phyloP scores from a whole-genome alignment of 2,329 filamentous ascomycete genomes.

The Capronia epimyces region DNA sequence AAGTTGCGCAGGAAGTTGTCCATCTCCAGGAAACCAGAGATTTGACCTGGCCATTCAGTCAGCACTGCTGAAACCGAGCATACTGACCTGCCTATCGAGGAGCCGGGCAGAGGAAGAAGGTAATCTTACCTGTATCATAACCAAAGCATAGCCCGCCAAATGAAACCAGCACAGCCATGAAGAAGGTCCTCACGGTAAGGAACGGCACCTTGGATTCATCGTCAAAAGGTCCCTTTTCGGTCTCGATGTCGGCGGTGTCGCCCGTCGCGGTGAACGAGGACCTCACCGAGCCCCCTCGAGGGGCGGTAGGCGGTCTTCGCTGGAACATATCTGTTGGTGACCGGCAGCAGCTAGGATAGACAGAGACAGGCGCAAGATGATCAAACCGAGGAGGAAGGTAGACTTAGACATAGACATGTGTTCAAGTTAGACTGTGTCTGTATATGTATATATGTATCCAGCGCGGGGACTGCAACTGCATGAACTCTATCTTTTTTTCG shows the following conservation, averaged over 20 bases:
- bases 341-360: no score
- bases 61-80: neutral
- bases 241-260: conserved; percentile 12
- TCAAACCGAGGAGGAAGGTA: no score
- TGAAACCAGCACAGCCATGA: conserved; percentile 43
- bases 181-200: conserved; percentile 40
- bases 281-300: conserved; percentile 8
- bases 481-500: no score
- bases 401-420: no score
- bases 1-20: conserved; percentile 43
- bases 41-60: conserved; percentile 13
- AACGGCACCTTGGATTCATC: conserved; percentile 42
- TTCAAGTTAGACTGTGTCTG: no score
- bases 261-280: conserved; percentile 12
- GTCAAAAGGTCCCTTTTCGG: conserved; percentile 21
- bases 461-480: no score
- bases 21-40: conserved; percentile 46
- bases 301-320: conserved; percentile 3
- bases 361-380: no score
- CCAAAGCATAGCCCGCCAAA: conserved; percentile 48
- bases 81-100: no score
- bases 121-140: conserved; percentile 38
- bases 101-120: no score
- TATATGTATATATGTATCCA: no score
- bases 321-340: conserved; percentile 6